Base-by-base conservation (phyloP, 805 yeast species). In the Yarrowia sp. region DNA sequence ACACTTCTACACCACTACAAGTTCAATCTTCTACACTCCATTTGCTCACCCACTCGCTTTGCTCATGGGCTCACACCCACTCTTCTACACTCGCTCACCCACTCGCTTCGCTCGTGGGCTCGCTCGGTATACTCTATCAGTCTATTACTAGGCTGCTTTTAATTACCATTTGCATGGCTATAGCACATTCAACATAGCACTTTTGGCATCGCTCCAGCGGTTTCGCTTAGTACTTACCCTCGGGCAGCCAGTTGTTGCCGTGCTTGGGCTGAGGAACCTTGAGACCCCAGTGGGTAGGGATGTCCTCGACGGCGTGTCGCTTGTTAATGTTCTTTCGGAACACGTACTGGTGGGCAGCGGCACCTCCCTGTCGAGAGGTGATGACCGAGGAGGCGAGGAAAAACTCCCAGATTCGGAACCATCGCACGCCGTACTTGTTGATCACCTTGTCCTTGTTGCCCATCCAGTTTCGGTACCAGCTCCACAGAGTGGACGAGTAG, bases 401-500 rank as follows among this genome's bases (percentile, higher is more conserved):
- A 83, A 80, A 91, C 81, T 91, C 96, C 97, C 97, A 92, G 79
- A 91, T 91, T 80, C 95, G 87, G 82, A 83, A 92, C 97, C 97
- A 92, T 82, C 88, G 89, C 74, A 85, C 79, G 75, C 97, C 97
- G 76, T 92, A 92, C 82, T 90, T 91, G 82, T 85, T 84, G 70
- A 87, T 82, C 71, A 86, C 91, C 77, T 86, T 82, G 64, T 90
- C 93, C 81, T 85, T 86, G 86, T 92, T 91, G 70, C 88, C 88
- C 76, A 90, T 77, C 97, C 97, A 92, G 86, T 92, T 92, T 79
- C 94, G 82, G 86, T 92, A 92, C 97, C 97, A 92, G 81, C 89
- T 87, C 91, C 93, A 91, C 76, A 92, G 81, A 69, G 97, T 92
- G 53, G 93, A 91, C 67, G 97, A 90, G 83, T 92, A 92, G 78